Evolutionary conservation across 148 eudicot species (phyloP).

Genomic region (Camellia japonica): DNA sequence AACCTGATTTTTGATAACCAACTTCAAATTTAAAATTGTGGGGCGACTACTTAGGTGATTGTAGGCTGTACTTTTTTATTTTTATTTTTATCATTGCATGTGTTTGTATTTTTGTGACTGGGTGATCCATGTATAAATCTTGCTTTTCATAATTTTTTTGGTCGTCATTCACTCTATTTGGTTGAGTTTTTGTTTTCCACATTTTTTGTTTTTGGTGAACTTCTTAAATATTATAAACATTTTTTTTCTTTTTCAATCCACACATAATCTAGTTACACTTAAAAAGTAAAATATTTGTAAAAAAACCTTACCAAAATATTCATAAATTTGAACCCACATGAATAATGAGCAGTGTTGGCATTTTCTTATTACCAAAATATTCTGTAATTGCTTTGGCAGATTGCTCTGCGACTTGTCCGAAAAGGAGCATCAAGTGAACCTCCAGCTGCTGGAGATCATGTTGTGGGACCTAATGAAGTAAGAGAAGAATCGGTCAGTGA

Average conservation of each 20-base stretch:
- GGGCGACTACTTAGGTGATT: not conserved
- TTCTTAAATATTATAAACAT: no score
- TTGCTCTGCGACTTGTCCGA: constrained; percentile 87
- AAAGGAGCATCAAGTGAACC: constrained; percentile 44
- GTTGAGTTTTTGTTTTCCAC: no score
- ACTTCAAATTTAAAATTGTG: not conserved
- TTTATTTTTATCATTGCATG: not conserved
- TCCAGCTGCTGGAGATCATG: constrained; percentile 17
- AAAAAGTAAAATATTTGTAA: no score
- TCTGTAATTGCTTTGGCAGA: constrained; percentile 43
- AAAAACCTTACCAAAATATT: not conserved
- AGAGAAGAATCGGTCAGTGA: constrained; percentile 33
- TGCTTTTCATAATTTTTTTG: not conserved
- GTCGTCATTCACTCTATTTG: not conserved
- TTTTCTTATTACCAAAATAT: constrained; percentile 2
- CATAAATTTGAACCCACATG: not conserved
- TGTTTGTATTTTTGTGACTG: not conserved
- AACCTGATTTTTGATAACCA: not conserved
- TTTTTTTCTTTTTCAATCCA: no score
- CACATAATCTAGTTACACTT: no score
- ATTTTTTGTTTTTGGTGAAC: no score
- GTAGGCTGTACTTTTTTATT: not conserved
- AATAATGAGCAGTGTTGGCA: not conserved
- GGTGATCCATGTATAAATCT: not conserved
- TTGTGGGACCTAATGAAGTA: constrained; percentile 24